Evolutionary conservation across 768 basidiomycete genomes (phyloP).

Genomic region (Naganishia randhawae): DNA sequence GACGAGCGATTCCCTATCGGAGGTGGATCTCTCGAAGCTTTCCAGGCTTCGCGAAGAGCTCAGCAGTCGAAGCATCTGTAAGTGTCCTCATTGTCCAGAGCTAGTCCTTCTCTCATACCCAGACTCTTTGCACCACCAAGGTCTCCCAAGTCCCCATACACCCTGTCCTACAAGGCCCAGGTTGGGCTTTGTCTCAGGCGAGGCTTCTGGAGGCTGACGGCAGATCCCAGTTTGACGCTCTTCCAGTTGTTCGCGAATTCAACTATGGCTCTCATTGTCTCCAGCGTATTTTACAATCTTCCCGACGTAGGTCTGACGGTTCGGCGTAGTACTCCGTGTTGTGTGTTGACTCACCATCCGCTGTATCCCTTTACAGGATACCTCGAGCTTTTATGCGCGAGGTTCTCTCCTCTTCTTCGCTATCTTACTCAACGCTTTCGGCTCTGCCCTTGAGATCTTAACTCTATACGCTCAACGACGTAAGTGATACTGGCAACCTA

Average conservation of each 20-base stretch:
- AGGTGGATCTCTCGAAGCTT: slow-evolving; percentile 59
- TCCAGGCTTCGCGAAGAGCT: slow-evolving; percentile 64
- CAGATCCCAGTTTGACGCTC: slow-evolving; percentile 51
- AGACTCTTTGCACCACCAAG: neutral
- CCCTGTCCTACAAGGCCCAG: slow-evolving; percentile 55
- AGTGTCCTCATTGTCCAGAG: neutral
- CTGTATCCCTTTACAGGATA: slow-evolving; percentile 23
- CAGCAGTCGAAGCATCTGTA: slow-evolving; percentile 71
- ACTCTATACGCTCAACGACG: slow-evolving; percentile 46
- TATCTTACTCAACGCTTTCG: slow-evolving; percentile 60
- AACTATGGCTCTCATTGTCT: slow-evolving; percentile 41
- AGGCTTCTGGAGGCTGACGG: slow-evolving; percentile 55
- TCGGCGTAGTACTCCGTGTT: neutral
- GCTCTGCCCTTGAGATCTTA: slow-evolving; percentile 51
- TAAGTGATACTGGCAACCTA: neutral
- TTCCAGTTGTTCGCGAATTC: slow-evolving; percentile 47
- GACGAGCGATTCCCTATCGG: slow-evolving; percentile 53
- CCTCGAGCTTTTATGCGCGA: slow-evolving; percentile 40
- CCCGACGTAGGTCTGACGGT: slow-evolving; percentile 18
- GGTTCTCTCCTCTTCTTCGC: slow-evolving; percentile 52
- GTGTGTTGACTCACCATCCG: neutral
- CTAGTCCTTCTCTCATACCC: neutral
- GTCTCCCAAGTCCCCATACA: slow-evolving; percentile 48
- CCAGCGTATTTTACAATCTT: slow-evolving; percentile 48
- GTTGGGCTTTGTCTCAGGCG: slow-evolving; percentile 54